These are phyloP conservation scores for Chimonanthus praecox DNA, from an alignment of 164 flowering plant species.

Conservation along the genomic window DNA sequence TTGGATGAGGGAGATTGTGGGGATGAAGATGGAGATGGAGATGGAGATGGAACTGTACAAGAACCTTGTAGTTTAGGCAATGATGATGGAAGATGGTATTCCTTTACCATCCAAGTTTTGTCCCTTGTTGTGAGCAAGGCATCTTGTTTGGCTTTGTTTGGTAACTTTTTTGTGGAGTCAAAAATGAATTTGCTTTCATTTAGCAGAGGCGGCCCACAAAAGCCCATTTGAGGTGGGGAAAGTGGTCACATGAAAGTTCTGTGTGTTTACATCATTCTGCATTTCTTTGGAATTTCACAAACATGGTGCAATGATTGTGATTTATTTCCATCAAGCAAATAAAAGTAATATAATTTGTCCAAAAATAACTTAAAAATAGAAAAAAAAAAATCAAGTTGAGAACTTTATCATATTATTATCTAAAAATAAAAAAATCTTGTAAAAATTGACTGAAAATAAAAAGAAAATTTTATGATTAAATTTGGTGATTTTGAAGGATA, in stretches of 20 bases:
- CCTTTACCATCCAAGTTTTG: constrained; percentile 1
- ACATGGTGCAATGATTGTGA: background rate
- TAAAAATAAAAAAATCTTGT: too few relatives aligned
- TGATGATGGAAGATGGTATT: constrained; percentile 1
- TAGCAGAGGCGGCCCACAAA: background rate
- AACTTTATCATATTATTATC: too few relatives aligned
- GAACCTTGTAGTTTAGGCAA: background rate
- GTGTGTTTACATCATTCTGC: background rate
- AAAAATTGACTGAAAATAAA: too few relatives aligned
- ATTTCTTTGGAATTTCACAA: background rate
- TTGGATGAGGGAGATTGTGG: background rate
- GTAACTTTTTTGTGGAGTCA: background rate
- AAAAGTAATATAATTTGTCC: too few relatives aligned
- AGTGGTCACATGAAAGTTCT: background rate
- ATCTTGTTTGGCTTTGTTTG: background rate
- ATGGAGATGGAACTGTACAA: constrained; percentile 9
- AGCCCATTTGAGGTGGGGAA: background rate
- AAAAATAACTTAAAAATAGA: too few relatives aligned
- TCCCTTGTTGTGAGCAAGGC: background rate
- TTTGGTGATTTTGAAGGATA: too few relatives aligned
- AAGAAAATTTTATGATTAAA: too few relatives aligned
- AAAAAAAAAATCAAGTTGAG: too few relatives aligned
- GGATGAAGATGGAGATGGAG: background rate
- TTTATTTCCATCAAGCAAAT: too few relatives aligned
- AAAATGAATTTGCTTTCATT: too few relatives aligned